These are phyloP conservation scores for Tetrastigma voinierianum DNA, from an alignment of 164 flowering plant species.

Conservation along the genomic window DNA sequence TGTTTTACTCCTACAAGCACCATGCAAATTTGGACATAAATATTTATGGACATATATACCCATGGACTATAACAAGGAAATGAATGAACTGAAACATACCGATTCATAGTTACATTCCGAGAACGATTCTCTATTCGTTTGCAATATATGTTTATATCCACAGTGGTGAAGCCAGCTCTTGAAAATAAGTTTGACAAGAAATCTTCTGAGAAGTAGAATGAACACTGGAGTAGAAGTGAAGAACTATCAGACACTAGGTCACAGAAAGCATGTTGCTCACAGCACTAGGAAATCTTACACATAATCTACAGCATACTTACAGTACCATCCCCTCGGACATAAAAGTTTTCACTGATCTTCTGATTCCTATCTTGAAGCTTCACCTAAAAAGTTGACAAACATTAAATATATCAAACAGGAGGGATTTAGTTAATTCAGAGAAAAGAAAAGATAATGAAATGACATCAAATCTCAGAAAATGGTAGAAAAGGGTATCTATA, in stretches of 20 bases:
- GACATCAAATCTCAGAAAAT: no score
- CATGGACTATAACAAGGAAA: background rate
- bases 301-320: constrained; percentile 30
- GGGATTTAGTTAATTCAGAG: no score
- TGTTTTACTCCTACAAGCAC: background rate
- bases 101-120: constrained; percentile 37
- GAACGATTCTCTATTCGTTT: constrained; percentile 41
- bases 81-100: constrained; percentile 21
- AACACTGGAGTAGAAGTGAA: constrained; percentile 28
- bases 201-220: constrained; percentile 46
- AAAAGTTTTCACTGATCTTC: constrained; percentile 44
- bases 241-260: constrained; percentile 1
- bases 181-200: constrained; percentile 38
- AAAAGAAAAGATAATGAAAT: no score
- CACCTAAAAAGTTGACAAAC: constrained; percentile 26
- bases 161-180: constrained; percentile 26
- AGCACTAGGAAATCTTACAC: background rate
- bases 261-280: background rate
- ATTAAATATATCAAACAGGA: background rate
- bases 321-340: constrained; percentile 52
- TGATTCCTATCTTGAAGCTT: constrained; percentile 34
- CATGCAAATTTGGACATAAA: background rate
- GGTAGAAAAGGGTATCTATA: no score
- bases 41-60: background rate
- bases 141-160: constrained; percentile 34